Evolutionary conservation across 305 asterid species (phyloP), one percentile per base, ranked within the genome.

Genomic region (Rubia tinctorum): DNA sequence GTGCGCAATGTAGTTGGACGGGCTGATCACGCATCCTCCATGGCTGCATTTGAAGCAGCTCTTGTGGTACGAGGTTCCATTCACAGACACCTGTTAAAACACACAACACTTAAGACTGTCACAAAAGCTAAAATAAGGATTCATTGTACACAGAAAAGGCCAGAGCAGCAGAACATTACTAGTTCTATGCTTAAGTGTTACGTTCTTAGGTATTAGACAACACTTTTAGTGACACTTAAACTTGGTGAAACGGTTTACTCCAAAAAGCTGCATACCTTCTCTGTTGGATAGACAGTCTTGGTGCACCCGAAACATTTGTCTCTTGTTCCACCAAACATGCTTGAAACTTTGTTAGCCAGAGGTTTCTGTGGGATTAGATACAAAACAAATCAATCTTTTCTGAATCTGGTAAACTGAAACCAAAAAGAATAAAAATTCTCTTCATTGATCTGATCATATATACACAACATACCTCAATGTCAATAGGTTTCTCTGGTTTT

Each of bases 31-130:
- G 47, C 99, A 95, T 14, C 99, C 99, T 20, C 97, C 98, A 61
- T 95, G 98, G 91, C 80, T 89, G 84, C 99, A 95, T 72, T 88
- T 92, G 96, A 95, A 90, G 79, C 98, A 95, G 83, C 91, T 90
- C 91, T 87, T 95, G 81, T 95, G 99, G 87, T 95, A 95, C 6
- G 94, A 76, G 11, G 88, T 92, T 69, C 99, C 99, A 67, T 95
- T 95, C 79, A 95, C 99, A 9, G 96, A 81, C 10, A 95, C 99
- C 99, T 95, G 82, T 62, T 15, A 39, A 18, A 72, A 55, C 22
- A 68, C 27, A 70, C 30, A 34, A 49, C 69, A 63, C 56, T 65
- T 8, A 13, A 34, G 40, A 37, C 65, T 2, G 4, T 10, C 3
- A 47, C 12, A 72, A 20, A 62, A 6, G 40, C 40, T 30, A 62